Conservation (phyloP, 2,329 filamentous ascomycete species). For the Davidsoniella neocaledoniae region DNA sequence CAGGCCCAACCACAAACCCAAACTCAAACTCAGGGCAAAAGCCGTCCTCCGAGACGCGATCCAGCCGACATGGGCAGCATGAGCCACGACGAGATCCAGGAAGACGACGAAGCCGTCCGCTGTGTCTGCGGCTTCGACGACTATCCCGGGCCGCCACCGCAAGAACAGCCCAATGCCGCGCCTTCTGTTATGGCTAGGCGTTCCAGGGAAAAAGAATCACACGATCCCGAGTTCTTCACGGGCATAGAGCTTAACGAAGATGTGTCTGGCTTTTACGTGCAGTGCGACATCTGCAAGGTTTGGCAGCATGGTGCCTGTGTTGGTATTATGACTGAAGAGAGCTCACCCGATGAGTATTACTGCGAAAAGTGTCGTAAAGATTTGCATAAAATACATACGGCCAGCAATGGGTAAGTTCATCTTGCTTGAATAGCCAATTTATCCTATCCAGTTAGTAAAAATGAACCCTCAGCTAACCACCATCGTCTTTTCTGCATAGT, state of each 20-base stretch:
- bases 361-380: conserved; percentile 91
- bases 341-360: conserved; percentile 92
- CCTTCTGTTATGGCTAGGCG: conserved; percentile 30
- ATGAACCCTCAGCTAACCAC: background rate
- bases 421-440: background rate
- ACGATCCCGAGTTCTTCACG: conserved; percentile 36
- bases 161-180: conserved; percentile 23
- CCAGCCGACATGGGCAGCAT: conserved; percentile 35
- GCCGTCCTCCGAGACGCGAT: conserved; percentile 22
- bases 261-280: conserved; percentile 86
- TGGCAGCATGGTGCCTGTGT: conserved; percentile 99
- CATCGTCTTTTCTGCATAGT: conserved; percentile 21
- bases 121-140: conserved; percentile 92
- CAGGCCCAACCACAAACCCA: background rate
- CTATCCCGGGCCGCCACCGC: conserved; percentile 68
- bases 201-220: conserved; percentile 32
- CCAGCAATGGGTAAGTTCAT: conserved; percentile 63
- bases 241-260: conserved; percentile 59
- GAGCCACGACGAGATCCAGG: conserved; percentile 48
- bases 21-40: background rate
- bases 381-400: conserved; percentile 67
- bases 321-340: conserved; percentile 85
- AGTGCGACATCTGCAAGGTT: conserved; percentile 94
- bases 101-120: conserved; percentile 85
- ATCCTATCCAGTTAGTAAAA: background rate